Base-by-base conservation (phyloP, 2,329 filamentous ascomycete species). In the Hypoxylon sp. region DNA sequence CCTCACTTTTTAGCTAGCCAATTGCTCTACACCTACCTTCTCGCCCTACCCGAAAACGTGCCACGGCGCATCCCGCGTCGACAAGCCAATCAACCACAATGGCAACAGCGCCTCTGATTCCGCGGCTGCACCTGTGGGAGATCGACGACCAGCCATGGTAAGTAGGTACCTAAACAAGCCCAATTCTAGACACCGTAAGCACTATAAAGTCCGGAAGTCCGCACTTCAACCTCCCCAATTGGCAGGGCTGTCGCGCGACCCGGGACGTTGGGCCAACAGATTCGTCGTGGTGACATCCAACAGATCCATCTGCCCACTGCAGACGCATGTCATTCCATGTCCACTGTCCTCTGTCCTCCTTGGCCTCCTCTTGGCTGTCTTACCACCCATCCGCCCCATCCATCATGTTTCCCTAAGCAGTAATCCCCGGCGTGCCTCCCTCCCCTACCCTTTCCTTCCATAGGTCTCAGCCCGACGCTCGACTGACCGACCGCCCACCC, bases 121-220 rank as follows among this genome's bases (percentile, higher is more conserved):
- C 86, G 6, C 85, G 88, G 7, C 81, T 90, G 78, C 88, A 91
- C 76, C 84, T 91, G 72, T 89, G 89, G 70, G 90, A 92, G 82
- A 89, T 92, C 69, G 86, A 89, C 71, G 90, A 92, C 75, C 88
- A 90, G 78, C 73, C 85, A 61, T 92, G 90, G 90, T 91, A 81
- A 64, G 80, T 58, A 66, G 51, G 25, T 20, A 20, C 20, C 20
- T 20, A 20, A 20, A 20, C 20, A 20, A 56, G 22, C 64, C 42
- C 54, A 20, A 20, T 13, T 55, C 44, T 20, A 65, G 20, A 49
- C 46, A 13, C 22, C 53, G 14, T 66, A 58, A 64, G 70, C 37
- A 50, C 49, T 51, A 37, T 22, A 58, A 61, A 57, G 54, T 61
- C 63, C 69, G 69, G 61, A 68, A 54, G 64, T 70, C 68, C 68